Evolutionary conservation across 805 yeast genomes (phyloP).

Genomic region (Wickerhamiella shivajii): DNA sequence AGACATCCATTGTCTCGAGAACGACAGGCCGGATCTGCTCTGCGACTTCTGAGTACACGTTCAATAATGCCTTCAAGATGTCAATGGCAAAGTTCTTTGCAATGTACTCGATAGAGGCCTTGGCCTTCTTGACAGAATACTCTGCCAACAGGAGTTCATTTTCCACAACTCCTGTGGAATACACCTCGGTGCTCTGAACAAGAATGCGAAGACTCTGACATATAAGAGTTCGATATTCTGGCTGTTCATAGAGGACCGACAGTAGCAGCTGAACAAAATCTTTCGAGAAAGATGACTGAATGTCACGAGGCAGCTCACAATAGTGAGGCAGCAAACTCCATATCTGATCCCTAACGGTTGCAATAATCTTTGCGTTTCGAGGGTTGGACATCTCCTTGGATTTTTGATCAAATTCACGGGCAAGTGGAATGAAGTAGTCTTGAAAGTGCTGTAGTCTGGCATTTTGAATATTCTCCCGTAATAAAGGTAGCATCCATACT

Average conservation of each 20-base stretch:
- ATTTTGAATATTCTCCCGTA: constrained; percentile 70
- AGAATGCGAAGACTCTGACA: constrained; percentile 68
- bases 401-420: constrained; percentile 21
- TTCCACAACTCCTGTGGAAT: constrained; percentile 40
- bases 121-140: constrained; percentile 43
- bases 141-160: constrained; percentile 48
- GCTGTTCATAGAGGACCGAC: constrained; percentile 57
- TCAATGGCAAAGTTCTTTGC: constrained; percentile 45
- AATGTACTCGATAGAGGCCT: constrained; percentile 45
- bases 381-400: constrained; percentile 26
- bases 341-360: constrained; percentile 77
- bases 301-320: constrained; percentile 73
- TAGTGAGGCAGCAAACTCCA: constrained; percentile 87
- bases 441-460: constrained; percentile 55
- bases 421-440: constrained; percentile 49
- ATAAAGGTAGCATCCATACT: constrained; percentile 86
- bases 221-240: constrained; percentile 61
- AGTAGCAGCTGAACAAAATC: constrained; percentile 65
- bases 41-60: constrained; percentile 67
- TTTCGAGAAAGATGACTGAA: constrained; percentile 47
- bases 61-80: constrained; percentile 72
- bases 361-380: constrained; percentile 60
- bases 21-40: constrained; percentile 75
- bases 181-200: constrained; percentile 60
- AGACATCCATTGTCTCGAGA: constrained; percentile 73